phyloP scores from a whole-genome alignment of 2,329 filamentous ascomycete genomes.

The Verticillium alfalfae region DNA sequence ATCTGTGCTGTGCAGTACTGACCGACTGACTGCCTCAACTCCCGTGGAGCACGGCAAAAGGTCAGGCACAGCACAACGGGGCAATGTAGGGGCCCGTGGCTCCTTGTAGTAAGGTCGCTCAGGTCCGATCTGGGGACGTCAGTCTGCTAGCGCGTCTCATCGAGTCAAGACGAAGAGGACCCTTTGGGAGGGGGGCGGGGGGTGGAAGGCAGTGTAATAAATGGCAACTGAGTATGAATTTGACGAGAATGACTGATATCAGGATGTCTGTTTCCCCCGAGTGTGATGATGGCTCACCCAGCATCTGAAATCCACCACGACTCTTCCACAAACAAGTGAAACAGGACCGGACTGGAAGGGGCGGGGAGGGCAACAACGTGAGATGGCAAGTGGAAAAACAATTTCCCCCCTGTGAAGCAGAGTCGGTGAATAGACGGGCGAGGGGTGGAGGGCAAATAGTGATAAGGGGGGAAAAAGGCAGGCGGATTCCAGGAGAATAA shows the following conservation, averaged over 20 bases:
- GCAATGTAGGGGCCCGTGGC: not conserved
- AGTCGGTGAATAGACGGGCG: too few relatives aligned
- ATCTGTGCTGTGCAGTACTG: too few relatives aligned
- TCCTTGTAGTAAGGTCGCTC: not conserved
- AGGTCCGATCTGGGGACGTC: not conserved
- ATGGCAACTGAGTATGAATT: not conserved
- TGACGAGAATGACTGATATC: not conserved
- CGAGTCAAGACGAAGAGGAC: not conserved
- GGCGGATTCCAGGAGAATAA: not conserved
- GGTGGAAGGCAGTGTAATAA: not conserved
- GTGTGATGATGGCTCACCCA: not conserved
- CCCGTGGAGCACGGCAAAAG: too few relatives aligned
- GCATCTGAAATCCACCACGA: not conserved
- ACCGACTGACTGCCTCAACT: too few relatives aligned
- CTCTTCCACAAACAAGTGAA: not conserved
- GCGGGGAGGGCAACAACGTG: not conserved
- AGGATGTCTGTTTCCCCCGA: not conserved
- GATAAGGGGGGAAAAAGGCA: not conserved
- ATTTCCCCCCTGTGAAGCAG: too few relatives aligned
- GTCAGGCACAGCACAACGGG: not conserved
- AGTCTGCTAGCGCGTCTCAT: not conserved
- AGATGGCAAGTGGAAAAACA: too few relatives aligned
- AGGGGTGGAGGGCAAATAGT: too few relatives aligned
- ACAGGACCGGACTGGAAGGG: not conserved
- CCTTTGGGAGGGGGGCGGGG: not conserved